Base-by-base conservation (phyloP, 805 yeast species). In the Saccharomycopsis sp. region DNA sequence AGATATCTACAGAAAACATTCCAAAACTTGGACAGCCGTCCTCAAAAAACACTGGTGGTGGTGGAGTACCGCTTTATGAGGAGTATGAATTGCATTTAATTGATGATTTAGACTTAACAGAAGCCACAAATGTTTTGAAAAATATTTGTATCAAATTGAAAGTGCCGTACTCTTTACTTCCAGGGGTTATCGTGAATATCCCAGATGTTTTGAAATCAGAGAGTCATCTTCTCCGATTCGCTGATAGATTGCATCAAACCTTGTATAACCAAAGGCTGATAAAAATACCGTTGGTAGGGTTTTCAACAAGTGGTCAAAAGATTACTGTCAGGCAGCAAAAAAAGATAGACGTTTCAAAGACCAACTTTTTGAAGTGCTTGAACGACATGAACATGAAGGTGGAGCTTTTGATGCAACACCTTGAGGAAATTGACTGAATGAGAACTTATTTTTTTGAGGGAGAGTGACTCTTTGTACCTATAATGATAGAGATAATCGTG, bases 151-250 rank as follows among this genome's bases (percentile, higher is more conserved):
- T 54, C 16, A 55, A 50, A 20, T 41, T 60, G 8, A 34, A 54
- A 9, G 53, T 53, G 29, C 56, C 58, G 7, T 60, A 40, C 34
- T 15, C 52, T 3, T 7, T 12, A 14, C 29, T 60, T 9, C 62
- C 58, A 2, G 20, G 24, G 18, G 50, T 34, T 2, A 50, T 57
- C n/a, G 52, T 51, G 4, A 24, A 37, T 24, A 40, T 57, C 4
- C 61, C 61, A 4, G 52, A 60, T 51, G n/a, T 60, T 20, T 29
- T 47, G n/a, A 58, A 54, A 51, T 61, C 63, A 12, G 59, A 61
- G 41, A 40, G 44, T 34, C 54, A 58, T 48, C 50, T 61, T 18
- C 23, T 59, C 21, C 47, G 51, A 9, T 61, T 61, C 52, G 62
- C 60, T 15, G 56, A 56, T 24, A 40, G 24, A 3, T 29, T 60